phyloP scores from a whole-genome alignment of 2,329 filamentous ascomycete genomes.

The Pyrenophora graminea region DNA sequence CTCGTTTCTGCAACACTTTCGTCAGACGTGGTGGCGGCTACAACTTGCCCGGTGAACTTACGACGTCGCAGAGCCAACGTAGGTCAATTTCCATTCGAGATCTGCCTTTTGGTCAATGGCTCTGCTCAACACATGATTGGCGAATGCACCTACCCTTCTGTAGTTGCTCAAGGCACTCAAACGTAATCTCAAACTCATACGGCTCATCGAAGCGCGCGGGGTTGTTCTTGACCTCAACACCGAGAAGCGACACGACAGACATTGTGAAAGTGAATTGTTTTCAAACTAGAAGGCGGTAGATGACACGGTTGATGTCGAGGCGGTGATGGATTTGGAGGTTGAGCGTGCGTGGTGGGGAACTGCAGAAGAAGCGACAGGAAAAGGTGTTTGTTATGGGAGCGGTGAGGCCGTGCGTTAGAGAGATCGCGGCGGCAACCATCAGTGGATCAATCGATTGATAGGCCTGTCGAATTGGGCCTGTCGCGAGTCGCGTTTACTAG shows the following conservation, averaged over 20 bases:
- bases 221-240: slow-evolving; percentile 96
- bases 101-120: slow-evolving; percentile 59
- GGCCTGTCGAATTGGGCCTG: background rate
- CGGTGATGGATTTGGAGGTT: slow-evolving; percentile 2
- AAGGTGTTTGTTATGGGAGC: slow-evolving; percentile 28
- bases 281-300: slow-evolving; percentile 1
- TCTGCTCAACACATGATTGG: background rate
- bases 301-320: background rate
- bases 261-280: slow-evolving; percentile 57
- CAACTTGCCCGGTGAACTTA: slow-evolving; percentile 56
- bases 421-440: slow-evolving; percentile 28
- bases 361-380: slow-evolving; percentile 12
- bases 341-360: slow-evolving; percentile 9
- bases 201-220: slow-evolving; percentile 89
- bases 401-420: slow-evolving; percentile 28
- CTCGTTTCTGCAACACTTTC: slow-evolving; percentile 67
- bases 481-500: slow-evolving; percentile 13
- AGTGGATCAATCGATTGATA: slow-evolving; percentile 5
- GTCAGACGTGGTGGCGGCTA: slow-evolving; percentile 11
- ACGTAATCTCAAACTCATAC: slow-evolving; percentile 98
- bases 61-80: slow-evolving; percentile 97
- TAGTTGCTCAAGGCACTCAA: slow-evolving; percentile 92
- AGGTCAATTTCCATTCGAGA: slow-evolving; percentile 98
- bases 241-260: slow-evolving; percentile 95
- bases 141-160: slow-evolving; percentile 72